A percentile compares a stretch with the other conserved stretches of the same genome.
Conservation (phyloP, 129 eudicot species). For the Helichrysum umbraculigerum region DNA sequence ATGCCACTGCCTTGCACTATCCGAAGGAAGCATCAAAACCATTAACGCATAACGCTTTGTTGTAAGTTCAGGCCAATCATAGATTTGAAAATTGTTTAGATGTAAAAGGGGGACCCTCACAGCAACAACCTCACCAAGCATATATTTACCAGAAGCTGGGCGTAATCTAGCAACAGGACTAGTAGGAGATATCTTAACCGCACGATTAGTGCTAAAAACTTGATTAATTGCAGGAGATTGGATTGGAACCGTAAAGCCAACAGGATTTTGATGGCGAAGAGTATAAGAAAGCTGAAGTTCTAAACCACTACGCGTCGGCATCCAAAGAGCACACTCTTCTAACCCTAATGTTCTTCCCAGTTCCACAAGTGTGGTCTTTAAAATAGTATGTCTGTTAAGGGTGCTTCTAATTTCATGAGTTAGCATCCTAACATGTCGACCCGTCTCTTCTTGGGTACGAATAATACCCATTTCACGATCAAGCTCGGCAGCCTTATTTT, state of each 20-base stretch:
- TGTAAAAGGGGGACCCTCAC: conserved; percentile 96
- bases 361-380: conserved; percentile 91
- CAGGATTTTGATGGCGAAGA: conserved; percentile 83
- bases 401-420: conserved; percentile 99
- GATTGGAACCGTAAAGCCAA: conserved; percentile 82
- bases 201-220: conserved; percentile 78
- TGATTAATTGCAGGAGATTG: conserved; percentile 88
- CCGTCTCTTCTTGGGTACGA: conserved; percentile 96
- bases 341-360: conserved; percentile 88
- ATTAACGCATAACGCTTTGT: conserved; percentile 91
- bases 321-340: conserved; percentile 99
- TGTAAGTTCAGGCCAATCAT: conserved; percentile 93
- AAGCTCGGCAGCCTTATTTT: conserved; percentile 92
- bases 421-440: conserved; percentile 93
- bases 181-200: conserved; percentile 77
- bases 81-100: conserved; percentile 74
- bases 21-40: conserved; percentile 98
- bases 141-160: conserved; percentile 72
- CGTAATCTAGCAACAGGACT: conserved; percentile 90
- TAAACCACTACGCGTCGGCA: conserved; percentile 90
- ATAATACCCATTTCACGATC: conserved; percentile 97
- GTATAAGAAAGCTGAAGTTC: conserved; percentile 92
- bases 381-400: conserved; percentile 87
- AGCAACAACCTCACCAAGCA: conserved; percentile 97
- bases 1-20: conserved; percentile 96